phyloP scores from a whole-genome alignment of 1,139 yeast species.

The Tardiomyces blankii region DNA sequence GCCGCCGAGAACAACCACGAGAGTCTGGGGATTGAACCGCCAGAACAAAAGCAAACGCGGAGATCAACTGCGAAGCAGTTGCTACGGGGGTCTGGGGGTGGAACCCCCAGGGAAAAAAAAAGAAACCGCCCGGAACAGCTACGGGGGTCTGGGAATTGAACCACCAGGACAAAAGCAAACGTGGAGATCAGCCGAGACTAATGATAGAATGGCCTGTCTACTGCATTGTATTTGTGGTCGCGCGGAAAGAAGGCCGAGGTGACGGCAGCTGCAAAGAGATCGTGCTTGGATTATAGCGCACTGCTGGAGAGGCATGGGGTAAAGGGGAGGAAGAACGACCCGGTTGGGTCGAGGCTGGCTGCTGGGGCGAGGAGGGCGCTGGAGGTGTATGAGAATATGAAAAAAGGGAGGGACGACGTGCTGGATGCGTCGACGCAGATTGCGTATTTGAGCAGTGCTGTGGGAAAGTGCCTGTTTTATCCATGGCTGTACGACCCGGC shows the following conservation, averaged over 20 bases:
- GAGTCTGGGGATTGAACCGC: too few relatives aligned
- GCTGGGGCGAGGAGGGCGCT: constrained; percentile 2
- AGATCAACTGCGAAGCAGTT: too few relatives aligned
- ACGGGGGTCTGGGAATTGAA: too few relatives aligned
- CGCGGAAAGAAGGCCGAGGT: constrained; percentile 14
- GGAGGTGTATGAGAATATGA: constrained; percentile 2
- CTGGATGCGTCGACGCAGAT: constrained; percentile 12
- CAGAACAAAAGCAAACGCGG: too few relatives aligned
- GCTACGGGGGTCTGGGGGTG: too few relatives aligned
- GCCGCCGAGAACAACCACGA: too few relatives aligned
- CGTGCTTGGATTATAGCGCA: constrained; percentile 8
- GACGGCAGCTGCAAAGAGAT: constrained; percentile 6
- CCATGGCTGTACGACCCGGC: constrained; percentile 19
- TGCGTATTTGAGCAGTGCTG: constrained; percentile 15
- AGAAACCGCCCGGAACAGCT: too few relatives aligned
- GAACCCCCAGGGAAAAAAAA: too few relatives aligned
- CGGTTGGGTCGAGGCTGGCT: background rate
- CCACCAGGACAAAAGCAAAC: too few relatives aligned
- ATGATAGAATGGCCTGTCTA: constrained; percentile 5
- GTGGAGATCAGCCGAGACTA: too few relatives aligned
- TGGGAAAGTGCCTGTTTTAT: constrained; percentile 10
- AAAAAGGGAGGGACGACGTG: constrained; percentile 2
- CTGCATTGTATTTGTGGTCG: constrained; percentile 15
- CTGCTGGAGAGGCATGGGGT: constrained; percentile 3
- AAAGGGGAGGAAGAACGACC: background rate